Evolutionary conservation across 1,139 yeast species (phyloP), one percentile per base, ranked within the genome.

Genomic region (Taphrina sp.): DNA sequence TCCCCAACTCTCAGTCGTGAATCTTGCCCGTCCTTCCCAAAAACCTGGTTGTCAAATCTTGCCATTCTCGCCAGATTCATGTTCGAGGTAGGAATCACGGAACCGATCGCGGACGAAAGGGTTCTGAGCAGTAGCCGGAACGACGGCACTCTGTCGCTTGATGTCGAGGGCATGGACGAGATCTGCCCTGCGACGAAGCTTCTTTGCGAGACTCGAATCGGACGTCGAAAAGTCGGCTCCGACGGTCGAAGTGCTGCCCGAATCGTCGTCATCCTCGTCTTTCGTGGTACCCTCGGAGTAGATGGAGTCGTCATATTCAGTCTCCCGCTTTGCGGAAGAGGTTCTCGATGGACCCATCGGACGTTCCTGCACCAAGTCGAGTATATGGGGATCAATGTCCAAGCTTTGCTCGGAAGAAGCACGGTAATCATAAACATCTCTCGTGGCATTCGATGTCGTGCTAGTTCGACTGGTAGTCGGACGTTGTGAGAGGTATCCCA

Each of bases 141-240:
- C 38, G 36, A 16, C 5, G 2, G 37, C 17, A 1, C 26, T 36
- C 17, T 20, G 36, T 14, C 38, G 37, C 29, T 29, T 8, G 29
- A 43, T 43, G 19, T 43, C 38, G 14, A 43, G 38, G 8, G 38
- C 38, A 7, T 33, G 29, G 10, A 33, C 29, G 23, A 38, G 38
- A 10, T 23, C 26, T 3, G 47, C 47, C 3, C 47, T 24, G 12
- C 47, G 16, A 2, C 29, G 47, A 5, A 33, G n/a, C 10, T 29
- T 24, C 20, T 29, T 38, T 8, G 24, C 24, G 19, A 7, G 7
- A 2, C 38, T 19, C 2, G 20, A 17, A 12, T 14, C n/a, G n/a
- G n/a, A n/a, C n/a, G n/a, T n/a, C n/a, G n/a, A n/a, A n/a, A n/a
- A 5, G 12, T 38, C 29, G 10, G 22, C 43, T 2, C 22, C 41